These are phyloP conservation scores for Furcasterigmium furcatum DNA, from an alignment of 2,329 filamentous ascomycete species.

Conservation along the genomic window DNA sequence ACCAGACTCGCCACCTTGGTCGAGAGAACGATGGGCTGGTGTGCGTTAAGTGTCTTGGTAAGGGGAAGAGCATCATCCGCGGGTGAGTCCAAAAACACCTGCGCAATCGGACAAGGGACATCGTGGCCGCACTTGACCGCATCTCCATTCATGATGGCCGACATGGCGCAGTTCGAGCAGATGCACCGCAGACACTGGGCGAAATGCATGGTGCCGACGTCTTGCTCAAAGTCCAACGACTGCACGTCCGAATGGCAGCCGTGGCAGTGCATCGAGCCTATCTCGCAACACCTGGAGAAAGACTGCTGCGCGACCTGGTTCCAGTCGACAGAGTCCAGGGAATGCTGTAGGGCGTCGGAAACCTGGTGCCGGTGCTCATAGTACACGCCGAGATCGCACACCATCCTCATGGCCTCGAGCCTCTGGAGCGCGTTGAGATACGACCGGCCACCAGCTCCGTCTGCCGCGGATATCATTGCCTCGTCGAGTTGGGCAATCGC, in stretches of 20 bases:
- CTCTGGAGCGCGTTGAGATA: slow-evolving; percentile 40
- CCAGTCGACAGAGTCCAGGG: slow-evolving; percentile 15
- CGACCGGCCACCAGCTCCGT: background rate
- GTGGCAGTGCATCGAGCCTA: slow-evolving; percentile 19
- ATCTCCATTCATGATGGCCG: background rate
- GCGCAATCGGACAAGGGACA: slow-evolving; percentile 15
- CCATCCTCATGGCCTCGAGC: slow-evolving; percentile 39
- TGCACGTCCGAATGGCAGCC: slow-evolving; percentile 21
- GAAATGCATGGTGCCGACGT: slow-evolving; percentile 14
- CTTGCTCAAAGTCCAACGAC: slow-evolving; percentile 16
- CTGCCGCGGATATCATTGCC: slow-evolving; percentile 14
- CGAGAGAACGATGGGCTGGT: slow-evolving; percentile 9
- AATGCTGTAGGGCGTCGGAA: background rate
- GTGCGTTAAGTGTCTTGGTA: background rate
- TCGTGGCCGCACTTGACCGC: slow-evolving; percentile 18
- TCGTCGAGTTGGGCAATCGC: slow-evolving; percentile 28
- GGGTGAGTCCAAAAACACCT: slow-evolving; percentile 23
- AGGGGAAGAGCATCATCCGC: background rate
- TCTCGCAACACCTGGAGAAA: slow-evolving; percentile 28
- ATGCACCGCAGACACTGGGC: slow-evolving; percentile 26
- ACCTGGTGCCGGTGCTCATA: slow-evolving; percentile 27
- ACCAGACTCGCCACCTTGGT: slow-evolving; percentile 31
- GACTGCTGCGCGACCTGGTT: slow-evolving; percentile 21
- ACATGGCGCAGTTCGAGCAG: slow-evolving; percentile 24
- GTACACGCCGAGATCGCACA: slow-evolving; percentile 42